Base-by-base conservation (phyloP, 179 eudicot genomes). In the Camellia oleifera region DNA sequence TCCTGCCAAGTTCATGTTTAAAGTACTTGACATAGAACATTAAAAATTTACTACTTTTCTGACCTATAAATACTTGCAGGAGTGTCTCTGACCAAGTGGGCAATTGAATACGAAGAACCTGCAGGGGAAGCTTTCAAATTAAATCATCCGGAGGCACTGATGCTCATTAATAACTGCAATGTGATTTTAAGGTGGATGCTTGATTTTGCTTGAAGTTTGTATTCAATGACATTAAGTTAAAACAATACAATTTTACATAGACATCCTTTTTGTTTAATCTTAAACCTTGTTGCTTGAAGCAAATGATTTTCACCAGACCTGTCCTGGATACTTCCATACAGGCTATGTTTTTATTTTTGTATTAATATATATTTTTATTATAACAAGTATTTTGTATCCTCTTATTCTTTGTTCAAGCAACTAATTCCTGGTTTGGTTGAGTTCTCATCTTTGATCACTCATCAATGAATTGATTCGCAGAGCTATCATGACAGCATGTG, bases 41-140 rank as follows among this genome's bases (percentile, higher is more conserved):
- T 32, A 32, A 32, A 32, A 32, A 32, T 32, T 32, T 32, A 32
- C 32, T 32, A 32, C 32, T 32, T 32, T 42, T 70, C 8, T 18
- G 14, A 54, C n/a, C 50, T 20, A 70, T 46, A 48, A 32, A 70
- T 72, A 69, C 57, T 67, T 82, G 23, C 92, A 97, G 99, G 99
- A 82, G 94, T 76, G 58, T 85, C 97, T 50, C 61, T 67, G 48
- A 94, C 98, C 79, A 97, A 94, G 86, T 97, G 99, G 99, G 98
- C 99, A 42, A 93, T 97, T 83, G 99, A 97, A 80, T 94, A 94
- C 80, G 99, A 97, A 86, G 94, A 90, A 77, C 88, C 99, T 84
- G 98, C 99, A 72, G 99, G 94, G 54, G 95, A 92, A 81, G 98
- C 99, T 2, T 97, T 97, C 78, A 85, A 80, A 78, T 91, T 91